Conservation (phyloP, 1,284 basidiomycete genomes). For the Cerioporus squamosus region DNA sequence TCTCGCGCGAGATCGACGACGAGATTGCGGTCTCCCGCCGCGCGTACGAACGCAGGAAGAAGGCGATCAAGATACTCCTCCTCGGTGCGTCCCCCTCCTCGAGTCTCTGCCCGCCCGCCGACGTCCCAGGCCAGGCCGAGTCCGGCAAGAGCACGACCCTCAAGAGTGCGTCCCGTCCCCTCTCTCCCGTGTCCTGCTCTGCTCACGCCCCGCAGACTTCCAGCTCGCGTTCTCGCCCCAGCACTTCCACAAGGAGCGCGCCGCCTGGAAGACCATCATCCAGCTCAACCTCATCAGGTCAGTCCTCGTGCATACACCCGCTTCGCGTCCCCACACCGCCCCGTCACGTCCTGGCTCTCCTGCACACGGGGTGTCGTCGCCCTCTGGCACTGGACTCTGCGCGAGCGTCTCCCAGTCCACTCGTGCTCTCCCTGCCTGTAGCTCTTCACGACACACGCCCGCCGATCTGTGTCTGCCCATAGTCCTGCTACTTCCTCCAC, state of each 20-base stretch:
- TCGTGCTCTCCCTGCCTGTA: too few relatives aligned
- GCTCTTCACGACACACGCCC: too few relatives aligned
- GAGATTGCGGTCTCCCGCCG: conserved; percentile 55
- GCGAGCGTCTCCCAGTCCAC: too few relatives aligned
- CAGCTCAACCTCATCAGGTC: conserved; percentile 72
- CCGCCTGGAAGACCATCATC: conserved; percentile 65
- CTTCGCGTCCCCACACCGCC: too few relatives aligned
- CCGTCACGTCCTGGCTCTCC: too few relatives aligned
- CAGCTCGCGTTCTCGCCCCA: conserved; percentile 66
- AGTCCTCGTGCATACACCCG: conserved; percentile 13
- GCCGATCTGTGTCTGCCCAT: too few relatives aligned
- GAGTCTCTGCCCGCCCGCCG: background rate
- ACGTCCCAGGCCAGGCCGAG: conserved; percentile 63
- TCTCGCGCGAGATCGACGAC: conserved; percentile 61
- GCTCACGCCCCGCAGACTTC: conserved; percentile 48
- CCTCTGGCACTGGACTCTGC: too few relatives aligned
- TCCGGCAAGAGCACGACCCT: conserved; percentile 73
- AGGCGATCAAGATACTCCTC: conserved; percentile 65
- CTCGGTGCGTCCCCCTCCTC: conserved; percentile 49
- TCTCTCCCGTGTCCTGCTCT: background rate
- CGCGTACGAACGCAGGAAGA: conserved; percentile 54
- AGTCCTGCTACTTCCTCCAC: background rate
- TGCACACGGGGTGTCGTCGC: too few relatives aligned
- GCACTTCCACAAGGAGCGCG: conserved; percentile 59
- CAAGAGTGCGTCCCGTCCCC: conserved; percentile 49